Conservation (phyloP, 1,139 yeast genomes). For the Geotrichum histeridarum region DNA sequence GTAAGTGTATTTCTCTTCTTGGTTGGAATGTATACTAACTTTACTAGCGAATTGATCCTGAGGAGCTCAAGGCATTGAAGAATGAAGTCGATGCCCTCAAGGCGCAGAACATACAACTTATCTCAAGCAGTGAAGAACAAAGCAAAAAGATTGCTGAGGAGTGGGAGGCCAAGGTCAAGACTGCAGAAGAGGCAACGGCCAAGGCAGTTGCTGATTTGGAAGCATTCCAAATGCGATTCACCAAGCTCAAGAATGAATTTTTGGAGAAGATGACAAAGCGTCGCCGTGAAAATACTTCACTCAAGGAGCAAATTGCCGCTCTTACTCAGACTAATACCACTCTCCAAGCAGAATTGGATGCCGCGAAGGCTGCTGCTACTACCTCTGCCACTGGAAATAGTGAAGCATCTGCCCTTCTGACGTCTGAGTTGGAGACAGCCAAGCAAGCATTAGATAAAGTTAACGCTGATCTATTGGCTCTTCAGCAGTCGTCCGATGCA, state of each 20-base stretch:
- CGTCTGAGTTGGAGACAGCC: conserved; percentile 19
- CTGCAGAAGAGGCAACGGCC: conserved; percentile 11
- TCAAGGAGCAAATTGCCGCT: conserved; percentile 26
- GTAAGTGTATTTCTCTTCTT: conserved; percentile 16
- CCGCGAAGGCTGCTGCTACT: conserved; percentile 29
- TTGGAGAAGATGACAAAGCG: conserved; percentile 32
- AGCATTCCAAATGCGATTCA: conserved; percentile 25
- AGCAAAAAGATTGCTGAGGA: conserved; percentile 9
- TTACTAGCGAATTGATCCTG: conserved; percentile 42
- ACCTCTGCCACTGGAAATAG: conserved; percentile 19
- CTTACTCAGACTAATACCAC: conserved; percentile 20
- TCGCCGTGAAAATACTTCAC: conserved; percentile 23
- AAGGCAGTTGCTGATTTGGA: conserved; percentile 15
- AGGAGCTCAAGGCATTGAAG: conserved; percentile 39
- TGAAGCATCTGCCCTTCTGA: conserved; percentile 4
- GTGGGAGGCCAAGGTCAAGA: conserved; percentile 15
- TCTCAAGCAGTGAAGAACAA: conserved; percentile 1
- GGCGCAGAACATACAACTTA: conserved; percentile 21
- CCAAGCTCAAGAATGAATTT: conserved; percentile 31
- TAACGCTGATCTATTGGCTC: conserved; percentile 23
- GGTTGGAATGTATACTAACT: neutral
- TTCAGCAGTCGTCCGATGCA: conserved; percentile 27
- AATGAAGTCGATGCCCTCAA: conserved; percentile 37
- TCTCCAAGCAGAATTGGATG: conserved; percentile 23
- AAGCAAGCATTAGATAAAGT: conserved; percentile 14